Base-by-base conservation (phyloP, 148 eudicot genomes). In the Spergularia bocconei region DNA sequence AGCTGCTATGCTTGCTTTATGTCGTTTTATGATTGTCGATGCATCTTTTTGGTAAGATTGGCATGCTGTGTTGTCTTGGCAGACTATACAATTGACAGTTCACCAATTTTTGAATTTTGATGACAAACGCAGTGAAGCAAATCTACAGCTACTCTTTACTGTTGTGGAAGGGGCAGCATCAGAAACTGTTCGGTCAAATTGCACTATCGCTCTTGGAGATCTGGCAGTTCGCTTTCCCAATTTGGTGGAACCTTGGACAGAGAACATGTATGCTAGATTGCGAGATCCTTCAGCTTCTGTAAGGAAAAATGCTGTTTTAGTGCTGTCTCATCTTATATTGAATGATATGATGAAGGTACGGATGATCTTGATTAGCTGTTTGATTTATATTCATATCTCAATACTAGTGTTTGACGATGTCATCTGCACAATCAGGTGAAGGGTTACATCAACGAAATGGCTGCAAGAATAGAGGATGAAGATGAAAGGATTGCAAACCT, bases 291-390 rank as follows among this genome's bases (percentile, higher is more conserved):
- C 97, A 69, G 85, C 75, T 62, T 85, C 93, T 77, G 98, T 95
- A 73, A 78, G 98, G 78, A 95, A 92, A 82, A 95, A 92, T 88
- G 98, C 97, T 73, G 92, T 95, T 53, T 75, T 95, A 85, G 98
- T 95, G 83, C 97, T 95, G 77, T 95, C 97, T 78, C 98, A 95
- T 79, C 97, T 95, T 68, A 92, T 95, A 73, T 82, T 95, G 72
- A 95, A 95, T 82, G 98, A 95, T 80, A 95, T 95, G 98, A 95
- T 95, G 98, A 95, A 95, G 98, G 98, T 95, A 78, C 63, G 83
- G 50, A 17, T 10, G 51, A 51, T 52, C 20, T 21, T 23, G 21
- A 20, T 36, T 14, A 70, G 25, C 76, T 63, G 15, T 50, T 70
- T 52, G 21, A 61, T 29, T 56, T 77, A 36, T 70, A 66, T 29